Conservation (phyloP, 306 rosid species). For the Dalbergia cochinchinensis region DNA sequence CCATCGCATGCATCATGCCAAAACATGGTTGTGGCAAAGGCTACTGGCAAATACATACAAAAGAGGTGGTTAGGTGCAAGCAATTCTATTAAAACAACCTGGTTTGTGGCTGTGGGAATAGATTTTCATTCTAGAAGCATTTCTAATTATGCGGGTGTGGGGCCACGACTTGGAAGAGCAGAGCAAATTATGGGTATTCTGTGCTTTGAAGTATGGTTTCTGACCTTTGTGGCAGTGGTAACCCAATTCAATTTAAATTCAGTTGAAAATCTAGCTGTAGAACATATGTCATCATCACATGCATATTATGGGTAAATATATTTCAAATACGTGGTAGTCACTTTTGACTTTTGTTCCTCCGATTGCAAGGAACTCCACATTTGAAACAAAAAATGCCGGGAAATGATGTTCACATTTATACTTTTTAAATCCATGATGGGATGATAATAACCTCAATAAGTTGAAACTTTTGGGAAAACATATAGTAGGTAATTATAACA, state of each 20-base stretch:
- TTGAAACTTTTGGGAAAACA: not conserved
- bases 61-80: conserved; percentile 31
- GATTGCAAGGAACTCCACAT: not conserved
- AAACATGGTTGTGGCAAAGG: conserved; percentile 6
- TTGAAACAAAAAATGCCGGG: not conserved
- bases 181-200: not conserved
- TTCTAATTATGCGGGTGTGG: not conserved
- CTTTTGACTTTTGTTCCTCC: conserved; percentile 36
- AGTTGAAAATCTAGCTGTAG: not conserved
- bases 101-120: conserved; percentile 3
- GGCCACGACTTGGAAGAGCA: conserved; percentile 18
- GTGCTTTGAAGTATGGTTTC: not conserved
- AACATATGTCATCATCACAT: not conserved
- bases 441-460: not conserved
- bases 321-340: not conserved
- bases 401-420: conserved; percentile 20
- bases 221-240: not conserved
- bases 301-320: not conserved
- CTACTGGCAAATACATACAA: conserved; percentile 15
- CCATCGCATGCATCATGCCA: not conserved
- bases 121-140: conserved; percentile 20
- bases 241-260: not conserved
- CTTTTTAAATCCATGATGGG: not conserved
- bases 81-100: conserved; percentile 5
- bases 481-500: not conserved